Percentiles rank a stretch among this genome's conserved stretches.
Conservation (phyloP, 768 basidiomycete species). For the Sporobolomyces phaffii region DNA sequence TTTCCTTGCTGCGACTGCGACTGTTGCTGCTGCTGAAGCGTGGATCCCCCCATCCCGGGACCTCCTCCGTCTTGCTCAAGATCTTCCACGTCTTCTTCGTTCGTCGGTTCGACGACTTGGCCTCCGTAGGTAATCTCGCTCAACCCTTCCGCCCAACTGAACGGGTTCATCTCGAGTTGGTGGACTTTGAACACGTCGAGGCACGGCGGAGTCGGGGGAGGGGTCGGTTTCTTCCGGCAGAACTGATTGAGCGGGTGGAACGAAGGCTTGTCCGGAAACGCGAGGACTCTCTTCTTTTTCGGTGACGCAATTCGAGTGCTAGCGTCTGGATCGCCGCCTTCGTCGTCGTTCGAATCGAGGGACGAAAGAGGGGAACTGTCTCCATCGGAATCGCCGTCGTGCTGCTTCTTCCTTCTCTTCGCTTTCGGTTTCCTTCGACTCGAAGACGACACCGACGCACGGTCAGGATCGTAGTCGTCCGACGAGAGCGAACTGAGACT, state of each 20-base stretch:
- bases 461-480: background rate
- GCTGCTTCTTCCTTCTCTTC: background rate
- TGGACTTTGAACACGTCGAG: background rate
- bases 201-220: background rate
- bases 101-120: constrained; percentile 4
- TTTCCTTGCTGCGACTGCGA: background rate
- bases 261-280: background rate
- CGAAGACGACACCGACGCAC: no score
- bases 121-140: background rate
- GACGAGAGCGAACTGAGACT: background rate
- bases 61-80: background rate
- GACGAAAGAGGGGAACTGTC: constrained; percentile 6
- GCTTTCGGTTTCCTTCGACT: no score
- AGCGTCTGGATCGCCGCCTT: no score
- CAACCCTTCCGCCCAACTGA: constrained; percentile 4
- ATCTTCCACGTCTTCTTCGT: background rate
- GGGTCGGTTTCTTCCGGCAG: background rate
- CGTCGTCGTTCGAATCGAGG: no score
- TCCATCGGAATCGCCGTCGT: background rate
- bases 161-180: background rate
- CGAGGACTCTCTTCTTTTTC: no score
- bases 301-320: no score
- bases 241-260: background rate
- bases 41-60: no score
- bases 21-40: no score